These are phyloP conservation scores for Wickerhamiella nectarea DNA, from an alignment of 805 yeast species.

Conservation along the genomic window DNA sequence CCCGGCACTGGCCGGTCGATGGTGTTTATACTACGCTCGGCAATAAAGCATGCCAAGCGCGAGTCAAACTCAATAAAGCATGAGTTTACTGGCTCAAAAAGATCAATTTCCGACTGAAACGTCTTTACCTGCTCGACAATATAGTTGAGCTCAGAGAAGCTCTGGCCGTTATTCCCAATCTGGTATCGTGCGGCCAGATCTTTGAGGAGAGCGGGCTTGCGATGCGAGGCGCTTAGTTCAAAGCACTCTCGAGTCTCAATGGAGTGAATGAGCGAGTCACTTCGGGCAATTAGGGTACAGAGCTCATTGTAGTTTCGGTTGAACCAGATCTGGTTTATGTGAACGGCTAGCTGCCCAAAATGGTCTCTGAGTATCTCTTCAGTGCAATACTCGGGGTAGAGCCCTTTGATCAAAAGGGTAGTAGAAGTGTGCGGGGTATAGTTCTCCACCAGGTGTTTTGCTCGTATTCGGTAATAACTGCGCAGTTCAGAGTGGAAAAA, in stretches of 20 bases:
- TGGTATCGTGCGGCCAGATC: neutral
- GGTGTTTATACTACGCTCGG: conserved; percentile 31
- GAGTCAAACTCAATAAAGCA: conserved; percentile 50
- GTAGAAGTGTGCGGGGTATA: conserved; percentile 18
- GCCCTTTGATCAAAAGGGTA: conserved; percentile 58
- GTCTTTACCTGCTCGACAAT: conserved; percentile 44
- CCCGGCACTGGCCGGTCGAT: conserved; percentile 8
- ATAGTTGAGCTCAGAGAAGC: conserved; percentile 1
- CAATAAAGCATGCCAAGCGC: conserved; percentile 45
- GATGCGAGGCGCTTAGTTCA: neutral
- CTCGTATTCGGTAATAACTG: conserved; percentile 36
- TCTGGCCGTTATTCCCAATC: neutral
- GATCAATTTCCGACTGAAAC: conserved; percentile 36
- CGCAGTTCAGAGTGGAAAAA: conserved; percentile 41
- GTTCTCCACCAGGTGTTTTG: conserved; percentile 27
- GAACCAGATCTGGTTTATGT: conserved; percentile 47
- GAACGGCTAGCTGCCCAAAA: conserved; percentile 43
- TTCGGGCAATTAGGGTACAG: conserved; percentile 23
- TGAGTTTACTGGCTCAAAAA: conserved; percentile 22
- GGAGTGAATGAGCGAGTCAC: conserved; percentile 21
- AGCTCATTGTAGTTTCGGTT: conserved; percentile 34
- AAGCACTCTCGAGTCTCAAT: conserved; percentile 27
- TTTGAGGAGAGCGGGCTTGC: neutral
- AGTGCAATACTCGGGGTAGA: conserved; percentile 37
- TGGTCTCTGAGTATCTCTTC: conserved; percentile 40